Conservation (phyloP, 805 yeast species). For the Jamesozyma hellenica region DNA sequence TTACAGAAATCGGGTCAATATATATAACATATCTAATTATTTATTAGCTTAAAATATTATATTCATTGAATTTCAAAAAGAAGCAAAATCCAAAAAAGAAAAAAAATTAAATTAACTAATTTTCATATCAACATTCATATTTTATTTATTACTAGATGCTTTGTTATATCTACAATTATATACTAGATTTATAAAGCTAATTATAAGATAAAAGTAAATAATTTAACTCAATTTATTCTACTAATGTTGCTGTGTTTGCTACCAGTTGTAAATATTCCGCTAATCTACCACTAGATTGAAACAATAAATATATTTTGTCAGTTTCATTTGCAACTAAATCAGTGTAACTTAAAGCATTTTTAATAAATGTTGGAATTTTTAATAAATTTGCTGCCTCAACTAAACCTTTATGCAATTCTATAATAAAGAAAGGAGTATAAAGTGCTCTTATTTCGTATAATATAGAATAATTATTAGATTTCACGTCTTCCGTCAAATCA, state of each 20-base stretch:
- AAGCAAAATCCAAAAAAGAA: no score
- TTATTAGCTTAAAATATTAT: no score
- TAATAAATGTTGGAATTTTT: slow-evolving; percentile 36
- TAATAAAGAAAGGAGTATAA: slow-evolving; percentile 64
- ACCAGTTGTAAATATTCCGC: slow-evolving; percentile 42
- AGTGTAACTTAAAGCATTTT: slow-evolving; percentile 50
- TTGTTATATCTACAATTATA: no score
- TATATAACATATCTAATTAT: no score
- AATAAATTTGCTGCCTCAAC: slow-evolving; percentile 33
- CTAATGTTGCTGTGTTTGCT: slow-evolving; percentile 45
- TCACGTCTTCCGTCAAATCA: slow-evolving; percentile 21
- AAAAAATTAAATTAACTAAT: no score
- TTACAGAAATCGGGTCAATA: no score
- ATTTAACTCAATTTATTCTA: slow-evolving; percentile 1
- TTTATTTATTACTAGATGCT: no score
- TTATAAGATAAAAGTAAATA: no score
- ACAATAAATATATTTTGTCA: slow-evolving; percentile 50
- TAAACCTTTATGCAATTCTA: slow-evolving; percentile 53
- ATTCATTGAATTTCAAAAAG: no score
- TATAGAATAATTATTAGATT: slow-evolving; percentile 30
- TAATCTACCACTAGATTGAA: slow-evolving; percentile 46
- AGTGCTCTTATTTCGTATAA: slow-evolving; percentile 48
- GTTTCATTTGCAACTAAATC: slow-evolving; percentile 59
- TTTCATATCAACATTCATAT: no score
- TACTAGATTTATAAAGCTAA: no score